A percentile compares a stretch with the other conserved stretches of the same genome.
Conservation (phyloP, 805 yeast genomes). For the Pichia paraexigua region DNA sequence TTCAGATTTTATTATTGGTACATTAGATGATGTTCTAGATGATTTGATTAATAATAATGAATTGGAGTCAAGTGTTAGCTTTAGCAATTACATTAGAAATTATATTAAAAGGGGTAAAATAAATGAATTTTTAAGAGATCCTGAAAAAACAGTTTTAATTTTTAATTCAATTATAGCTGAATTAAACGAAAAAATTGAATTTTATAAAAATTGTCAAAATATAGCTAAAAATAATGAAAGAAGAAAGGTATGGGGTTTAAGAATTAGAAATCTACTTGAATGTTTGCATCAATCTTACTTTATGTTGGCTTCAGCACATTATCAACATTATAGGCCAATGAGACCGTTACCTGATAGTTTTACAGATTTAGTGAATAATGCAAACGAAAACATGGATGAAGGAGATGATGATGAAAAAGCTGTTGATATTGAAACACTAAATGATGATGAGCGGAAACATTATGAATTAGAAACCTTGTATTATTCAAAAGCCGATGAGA, state of each 20-base stretch:
- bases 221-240: conserved; percentile 4
- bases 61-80: conserved; percentile 39
- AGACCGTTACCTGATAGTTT: conserved; percentile 25
- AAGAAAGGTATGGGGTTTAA: conserved; percentile 9
- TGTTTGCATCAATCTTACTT: conserved; percentile 70
- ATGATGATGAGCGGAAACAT: conserved; percentile 23
- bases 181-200: conserved; percentile 18
- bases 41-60: conserved; percentile 54
- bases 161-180: conserved; percentile 36
- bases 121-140: conserved; percentile 47
- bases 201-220: conserved; percentile 6
- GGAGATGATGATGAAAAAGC: conserved; percentile 17
- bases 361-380: conserved; percentile 20
- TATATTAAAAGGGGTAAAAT: conserved; percentile 61
- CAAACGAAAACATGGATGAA: conserved; percentile 2
- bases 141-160: conserved; percentile 40
- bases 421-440: conserved; percentile 19
- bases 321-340: conserved; percentile 40
- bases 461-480: conserved; percentile 41
- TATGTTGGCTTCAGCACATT: conserved; percentile 67
- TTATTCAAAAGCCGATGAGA: conserved; percentile 53
- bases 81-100: conserved; percentile 39
- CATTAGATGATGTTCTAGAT: conserved; percentile 61
- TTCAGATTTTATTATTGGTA: conserved; percentile 27
- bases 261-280: conserved; percentile 46